Evolutionary conservation across 352 stramenopile genomes (phyloP).

Genomic region (Hyphochytrium catenoides): DNA sequence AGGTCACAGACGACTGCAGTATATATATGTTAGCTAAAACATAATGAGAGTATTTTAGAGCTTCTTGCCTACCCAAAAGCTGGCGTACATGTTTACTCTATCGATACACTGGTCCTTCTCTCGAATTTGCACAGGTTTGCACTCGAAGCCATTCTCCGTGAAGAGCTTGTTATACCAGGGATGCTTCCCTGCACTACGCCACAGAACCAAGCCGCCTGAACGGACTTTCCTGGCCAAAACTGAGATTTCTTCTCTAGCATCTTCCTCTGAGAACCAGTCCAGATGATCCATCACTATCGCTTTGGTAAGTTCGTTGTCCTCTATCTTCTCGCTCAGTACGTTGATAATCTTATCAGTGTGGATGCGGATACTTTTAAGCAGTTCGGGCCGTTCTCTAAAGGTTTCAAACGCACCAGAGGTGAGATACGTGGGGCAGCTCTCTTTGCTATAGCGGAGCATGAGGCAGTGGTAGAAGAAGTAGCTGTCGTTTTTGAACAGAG

Average conservation of each 20-base stretch:
- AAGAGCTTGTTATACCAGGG: constrained; percentile 6
- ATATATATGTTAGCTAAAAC: too few species aligned
- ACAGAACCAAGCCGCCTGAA: background rate
- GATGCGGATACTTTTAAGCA: constrained; percentile 11
- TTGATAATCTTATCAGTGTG: constrained; percentile 3
- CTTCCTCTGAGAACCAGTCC: constrained; percentile 5
- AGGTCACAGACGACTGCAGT: too few species aligned
- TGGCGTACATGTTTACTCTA: constrained; percentile 5
- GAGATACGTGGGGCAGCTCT: constrained; percentile 15
- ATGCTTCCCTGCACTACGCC: constrained; percentile 4
- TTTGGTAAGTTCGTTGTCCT: constrained; percentile 2
- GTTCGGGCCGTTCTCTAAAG: constrained; percentile 10
- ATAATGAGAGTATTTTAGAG: too few species aligned
- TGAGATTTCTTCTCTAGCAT: constrained; percentile 2
- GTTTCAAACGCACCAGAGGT: constrained; percentile 11
- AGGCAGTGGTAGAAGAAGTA: constrained; percentile 17
- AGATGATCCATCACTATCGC: constrained; percentile 5
- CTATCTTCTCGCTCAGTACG: constrained; percentile 1
- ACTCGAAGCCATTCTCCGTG: constrained; percentile 2
- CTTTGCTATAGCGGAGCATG: constrained; percentile 13
- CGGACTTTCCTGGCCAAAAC: constrained; percentile 2
- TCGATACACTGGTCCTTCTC: constrained; percentile 3
- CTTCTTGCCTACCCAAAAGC: constrained; percentile 4
- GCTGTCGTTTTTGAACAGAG: constrained; percentile 15
- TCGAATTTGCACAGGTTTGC: constrained; percentile 3